Evolutionary conservation across 805 yeast species (phyloP).

Genomic region (Millerago galiae): DNA sequence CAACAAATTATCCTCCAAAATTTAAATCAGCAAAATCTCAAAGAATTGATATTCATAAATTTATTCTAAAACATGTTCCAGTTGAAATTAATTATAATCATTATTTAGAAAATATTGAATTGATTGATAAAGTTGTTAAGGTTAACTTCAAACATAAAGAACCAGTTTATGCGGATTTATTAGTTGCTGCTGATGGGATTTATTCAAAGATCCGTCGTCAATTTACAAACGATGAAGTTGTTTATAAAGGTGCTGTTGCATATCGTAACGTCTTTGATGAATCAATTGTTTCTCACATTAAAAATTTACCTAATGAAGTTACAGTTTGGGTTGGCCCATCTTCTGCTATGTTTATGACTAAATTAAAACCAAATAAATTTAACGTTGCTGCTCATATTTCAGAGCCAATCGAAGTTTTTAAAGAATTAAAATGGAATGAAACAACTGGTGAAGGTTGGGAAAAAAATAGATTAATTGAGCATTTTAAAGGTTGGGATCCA

Average conservation of each 20-base stretch:
- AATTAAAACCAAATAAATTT: conserved; percentile 8
- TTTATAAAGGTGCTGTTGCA: conserved; percentile 13
- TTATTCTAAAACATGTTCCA: conserved; percentile 7
- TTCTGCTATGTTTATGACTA: conserved; percentile 11
- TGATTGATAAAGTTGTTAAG: conserved; percentile 2
- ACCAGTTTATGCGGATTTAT: conserved; percentile 7
- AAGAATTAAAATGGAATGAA: conserved; percentile 9
- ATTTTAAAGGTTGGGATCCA: conserved; percentile 15
- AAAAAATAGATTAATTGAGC: conserved; percentile 9
- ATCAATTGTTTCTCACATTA: conserved; percentile 5
- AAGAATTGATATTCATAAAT: conserved; percentile 8
- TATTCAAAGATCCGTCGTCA: conserved; percentile 14
- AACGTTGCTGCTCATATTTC: conserved; percentile 13
- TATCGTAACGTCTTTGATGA: conserved; percentile 13
- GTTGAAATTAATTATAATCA: conserved; percentile 3
- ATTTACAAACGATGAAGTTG: conserved; percentile 10
- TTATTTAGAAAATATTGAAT: conserved; percentile 2
- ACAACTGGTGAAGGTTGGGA: conserved; percentile 10
- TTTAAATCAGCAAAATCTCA: conserved; percentile 10
- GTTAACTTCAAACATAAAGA: conserved; percentile 7
- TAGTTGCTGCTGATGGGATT: conserved; percentile 14
- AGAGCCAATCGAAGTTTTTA: conserved; percentile 9
- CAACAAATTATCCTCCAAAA: neutral
- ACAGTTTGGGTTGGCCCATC: conserved; percentile 11
- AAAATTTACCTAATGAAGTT: conserved; percentile 9